Evolutionary conservation across 106 monocot species (phyloP).

Genomic region (Vanilla planifolia): DNA sequence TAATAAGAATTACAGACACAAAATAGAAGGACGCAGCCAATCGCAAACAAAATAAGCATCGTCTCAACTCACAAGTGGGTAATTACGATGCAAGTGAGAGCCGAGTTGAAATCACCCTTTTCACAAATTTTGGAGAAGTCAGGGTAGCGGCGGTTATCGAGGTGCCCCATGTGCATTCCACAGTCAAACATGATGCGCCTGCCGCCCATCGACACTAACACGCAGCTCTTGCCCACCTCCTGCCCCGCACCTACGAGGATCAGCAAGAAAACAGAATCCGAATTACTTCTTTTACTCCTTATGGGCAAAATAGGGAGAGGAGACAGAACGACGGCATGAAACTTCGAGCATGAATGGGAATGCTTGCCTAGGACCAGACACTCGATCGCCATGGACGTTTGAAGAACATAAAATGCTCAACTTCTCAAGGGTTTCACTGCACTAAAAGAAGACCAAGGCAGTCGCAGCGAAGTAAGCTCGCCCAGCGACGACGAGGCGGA

Average conservation of each 20-base stretch:
- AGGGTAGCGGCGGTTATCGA: conserved; percentile 61
- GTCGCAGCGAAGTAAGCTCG: neutral
- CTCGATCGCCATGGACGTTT: conserved; percentile 58
- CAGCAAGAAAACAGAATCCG: too few relatives aligned
- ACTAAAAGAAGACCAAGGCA: too few relatives aligned
- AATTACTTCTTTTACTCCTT: neutral
- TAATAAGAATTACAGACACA: too few relatives aligned
- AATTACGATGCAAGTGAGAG: conserved; percentile 67
- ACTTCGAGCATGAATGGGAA: neutral
- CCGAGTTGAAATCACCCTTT: conserved; percentile 46
- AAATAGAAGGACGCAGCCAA: too few relatives aligned
- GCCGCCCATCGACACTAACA: conserved; percentile 66
- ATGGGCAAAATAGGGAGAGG: neutral
- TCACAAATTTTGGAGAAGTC: conserved; percentile 79
- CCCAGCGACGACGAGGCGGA: neutral
- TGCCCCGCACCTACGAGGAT: conserved; percentile 75
- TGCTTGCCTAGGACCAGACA: conserved; percentile 68
- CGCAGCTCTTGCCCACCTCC: conserved; percentile 99
- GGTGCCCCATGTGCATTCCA: conserved; percentile 97
- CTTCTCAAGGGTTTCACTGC: too few relatives aligned
- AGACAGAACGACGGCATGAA: neutral
- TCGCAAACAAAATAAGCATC: neutral
- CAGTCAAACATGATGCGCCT: conserved; percentile 98
- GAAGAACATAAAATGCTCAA: neutral
- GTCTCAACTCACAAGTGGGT: conserved; percentile 64